phyloP scores from a whole-genome alignment of 257 asterid genomes.

The Avicennia marina region DNA sequence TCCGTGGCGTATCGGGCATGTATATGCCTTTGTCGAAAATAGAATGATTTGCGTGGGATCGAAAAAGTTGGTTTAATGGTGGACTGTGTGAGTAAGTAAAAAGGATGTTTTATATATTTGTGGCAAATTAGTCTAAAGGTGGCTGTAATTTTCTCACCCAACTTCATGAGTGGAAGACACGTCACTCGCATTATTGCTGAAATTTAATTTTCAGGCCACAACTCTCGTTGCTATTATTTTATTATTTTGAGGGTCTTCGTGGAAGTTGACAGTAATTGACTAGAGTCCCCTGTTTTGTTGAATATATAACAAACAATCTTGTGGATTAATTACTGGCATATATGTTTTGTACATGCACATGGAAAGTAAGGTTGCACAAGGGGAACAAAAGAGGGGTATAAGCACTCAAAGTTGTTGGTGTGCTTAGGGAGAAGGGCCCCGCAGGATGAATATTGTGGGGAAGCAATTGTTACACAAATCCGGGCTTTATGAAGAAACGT shows the following conservation, averaged over 20 bases:
- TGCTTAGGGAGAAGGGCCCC: background rate
- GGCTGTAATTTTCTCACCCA: conserved; percentile 8
- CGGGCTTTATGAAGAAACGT: background rate
- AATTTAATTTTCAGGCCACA: background rate
- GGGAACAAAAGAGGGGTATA: background rate
- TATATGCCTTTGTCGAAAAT: background rate
- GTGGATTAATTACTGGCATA: no score
- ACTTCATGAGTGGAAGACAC: conserved; percentile 29
- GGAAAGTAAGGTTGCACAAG: background rate
- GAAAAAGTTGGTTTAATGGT: conserved; percentile 8
- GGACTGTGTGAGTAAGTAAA: conserved; percentile 18
- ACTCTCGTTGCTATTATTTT: background rate
- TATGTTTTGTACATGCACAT: no score
- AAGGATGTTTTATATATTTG: background rate
- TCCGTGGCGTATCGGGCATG: conserved; percentile 37
- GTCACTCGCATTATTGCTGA: background rate
- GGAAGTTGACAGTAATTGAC: conserved; percentile 28
- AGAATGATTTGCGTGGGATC: background rate
- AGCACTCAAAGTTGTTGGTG: background rate
- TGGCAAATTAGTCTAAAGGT: conserved; percentile 16
- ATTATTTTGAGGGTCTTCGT: background rate
- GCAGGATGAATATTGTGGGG: no score
- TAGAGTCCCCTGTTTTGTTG: conserved; percentile 4
- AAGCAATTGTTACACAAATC: background rate
- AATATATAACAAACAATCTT: background rate